Evolutionary conservation across 179 eudicot genomes (phyloP).

Genomic region (Gypsophila paniculata): DNA sequence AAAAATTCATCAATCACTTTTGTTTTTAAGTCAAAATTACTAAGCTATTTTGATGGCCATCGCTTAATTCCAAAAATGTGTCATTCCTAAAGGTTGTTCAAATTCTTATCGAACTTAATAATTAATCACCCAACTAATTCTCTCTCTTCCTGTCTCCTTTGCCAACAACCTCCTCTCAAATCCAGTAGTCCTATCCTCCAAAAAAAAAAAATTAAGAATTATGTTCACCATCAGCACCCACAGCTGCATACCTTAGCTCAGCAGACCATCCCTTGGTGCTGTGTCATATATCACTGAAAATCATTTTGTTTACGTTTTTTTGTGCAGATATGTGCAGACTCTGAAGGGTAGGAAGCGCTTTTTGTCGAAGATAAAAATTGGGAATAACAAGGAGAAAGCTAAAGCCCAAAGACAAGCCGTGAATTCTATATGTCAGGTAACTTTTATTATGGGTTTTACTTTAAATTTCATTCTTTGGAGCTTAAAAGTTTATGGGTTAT

Average conservation of each 20-base stretch:
- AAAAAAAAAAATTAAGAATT: too few species aligned
- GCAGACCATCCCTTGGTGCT: background rate
- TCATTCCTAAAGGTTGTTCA: too few species aligned
- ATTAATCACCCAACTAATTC: too few species aligned
- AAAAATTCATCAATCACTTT: background rate
- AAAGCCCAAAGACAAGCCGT: slow-evolving; percentile 99
- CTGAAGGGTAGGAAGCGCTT: slow-evolving; percentile 89
- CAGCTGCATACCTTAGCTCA: too few species aligned
- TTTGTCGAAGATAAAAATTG: slow-evolving; percentile 73
- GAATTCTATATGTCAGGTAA: slow-evolving; percentile 96
- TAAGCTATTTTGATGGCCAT: too few species aligned
- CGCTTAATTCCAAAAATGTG: too few species aligned
- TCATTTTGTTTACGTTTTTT: background rate
- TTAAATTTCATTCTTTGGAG: background rate
- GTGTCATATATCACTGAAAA: background rate
- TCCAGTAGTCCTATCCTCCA: too few species aligned
- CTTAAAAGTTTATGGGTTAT: background rate
- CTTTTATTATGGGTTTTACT: background rate
- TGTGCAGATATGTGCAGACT: slow-evolving; percentile 73
- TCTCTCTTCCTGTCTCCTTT: too few species aligned
- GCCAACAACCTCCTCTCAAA: too few species aligned
- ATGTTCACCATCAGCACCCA: too few species aligned
- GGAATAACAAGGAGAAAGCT: slow-evolving; percentile 75
- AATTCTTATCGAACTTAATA: too few species aligned
- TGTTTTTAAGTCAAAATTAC: background rate